Evolutionary conservation across 108 stramenopile genomes (phyloP), one percentile per base, ranked within the genome.

Genomic region (Nitzschia sp.): DNA sequence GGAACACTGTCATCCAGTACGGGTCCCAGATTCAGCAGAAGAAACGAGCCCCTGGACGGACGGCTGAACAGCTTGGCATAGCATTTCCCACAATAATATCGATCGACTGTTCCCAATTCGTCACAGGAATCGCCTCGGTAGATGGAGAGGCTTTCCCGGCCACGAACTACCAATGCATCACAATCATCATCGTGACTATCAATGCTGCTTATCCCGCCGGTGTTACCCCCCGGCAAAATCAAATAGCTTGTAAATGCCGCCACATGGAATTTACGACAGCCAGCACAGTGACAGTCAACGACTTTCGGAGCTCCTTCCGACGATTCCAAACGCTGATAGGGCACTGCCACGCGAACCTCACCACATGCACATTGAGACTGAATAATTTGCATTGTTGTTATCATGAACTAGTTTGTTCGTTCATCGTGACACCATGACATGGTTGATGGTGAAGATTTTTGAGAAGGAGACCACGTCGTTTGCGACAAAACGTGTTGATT

Each of bases 221-320:
- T 46, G 0, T n/a, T 0, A 26, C 65, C 56, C 29, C 3, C 25
- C 30, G 36, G 54, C 26, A 62, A 4, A 19, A 46, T 31, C 6
- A 80, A 59, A 49, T 75, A 80, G 57, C 68, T 70, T 1, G 31
- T 30, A 60, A 60, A 71, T 13, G 74, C 70, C 18, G 61, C 42
- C 24, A 47, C 58, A 45, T 80, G 79, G 65, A 64, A 80, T 47
- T 65, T 75, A 15, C 79, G 74, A 49, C 79, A 80, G 9, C 34
- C 30, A 6, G 42, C 19, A 53, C 79, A 80, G 38, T 80, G 79
- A 28, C 79, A 80, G 59, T 75, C 48, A 3, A 30, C 48, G 2
- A 30, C 64, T 42, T 42, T 13, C 13, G 38, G 9, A 42, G 38
- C 6, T 13, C 13, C 9, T n/a, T n/a, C n/a, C n/a, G n/a, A n/a